Conservation (phyloP, 495 filamentous ascomycete species). For the Penicillium cinerascens region DNA sequence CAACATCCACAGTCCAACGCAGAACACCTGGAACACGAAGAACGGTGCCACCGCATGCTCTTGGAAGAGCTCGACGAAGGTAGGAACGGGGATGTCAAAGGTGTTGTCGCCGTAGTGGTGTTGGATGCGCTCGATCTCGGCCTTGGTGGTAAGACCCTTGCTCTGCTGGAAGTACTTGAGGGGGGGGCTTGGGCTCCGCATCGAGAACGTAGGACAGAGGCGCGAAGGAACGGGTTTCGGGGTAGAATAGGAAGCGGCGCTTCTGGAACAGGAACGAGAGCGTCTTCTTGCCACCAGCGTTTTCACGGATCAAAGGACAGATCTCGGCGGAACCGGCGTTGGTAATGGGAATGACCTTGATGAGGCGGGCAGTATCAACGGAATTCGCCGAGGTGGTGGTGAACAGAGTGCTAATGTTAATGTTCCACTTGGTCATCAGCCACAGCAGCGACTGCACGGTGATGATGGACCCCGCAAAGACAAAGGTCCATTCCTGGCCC, state of each 20-base stretch:
- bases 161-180: slow-evolving; percentile 75
- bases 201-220: slow-evolving; percentile 86
- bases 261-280: slow-evolving; percentile 97
- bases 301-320: slow-evolving; percentile 72
- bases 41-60: slow-evolving; percentile 98
- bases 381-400: slow-evolving; percentile 69
- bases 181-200: slow-evolving; percentile 69
- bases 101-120: slow-evolving; percentile 96
- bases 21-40: slow-evolving; percentile 99
- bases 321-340: slow-evolving; percentile 92
- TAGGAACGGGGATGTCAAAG: slow-evolving; percentile 96
- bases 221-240: slow-evolving; percentile 64
- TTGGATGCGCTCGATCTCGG: slow-evolving; percentile 72
- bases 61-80: slow-evolving; percentile 92
- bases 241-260: slow-evolving; percentile 84
- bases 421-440: slow-evolving; percentile 97
- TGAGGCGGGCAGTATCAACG: slow-evolving; percentile 75
- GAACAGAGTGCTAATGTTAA: slow-evolving; percentile 77
- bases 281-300: slow-evolving; percentile 64
- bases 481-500: slow-evolving; percentile 93
- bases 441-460: slow-evolving; percentile 85
- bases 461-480: slow-evolving; percentile 82
- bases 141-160: slow-evolving; percentile 63
- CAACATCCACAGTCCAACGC: slow-evolving; percentile 96
- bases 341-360: slow-evolving; percentile 87